These are phyloP conservation scores for Crucihimalaya himalaica DNA, from an alignment of 345 rosid genomes.

Conservation along the genomic window DNA sequence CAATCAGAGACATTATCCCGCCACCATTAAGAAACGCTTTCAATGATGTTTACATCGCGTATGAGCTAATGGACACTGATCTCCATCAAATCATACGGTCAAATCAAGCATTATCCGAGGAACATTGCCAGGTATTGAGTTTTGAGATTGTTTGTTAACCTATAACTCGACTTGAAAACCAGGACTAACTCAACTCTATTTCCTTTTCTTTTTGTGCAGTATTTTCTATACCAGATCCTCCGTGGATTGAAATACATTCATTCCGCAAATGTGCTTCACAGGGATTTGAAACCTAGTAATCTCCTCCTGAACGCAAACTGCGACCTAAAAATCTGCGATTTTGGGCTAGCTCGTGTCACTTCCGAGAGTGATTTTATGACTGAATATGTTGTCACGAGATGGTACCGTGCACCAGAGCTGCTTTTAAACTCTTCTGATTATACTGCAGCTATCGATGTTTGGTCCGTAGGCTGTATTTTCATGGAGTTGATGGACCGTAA, in stretches of 20 bases:
- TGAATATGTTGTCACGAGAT: slow-evolving; percentile 96
- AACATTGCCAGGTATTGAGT: slow-evolving; percentile 84
- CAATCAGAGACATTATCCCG: slow-evolving; percentile 96
- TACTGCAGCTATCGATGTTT: slow-evolving; percentile 96
- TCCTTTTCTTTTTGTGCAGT: slow-evolving; percentile 50
- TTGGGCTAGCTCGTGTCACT: slow-evolving; percentile 93
- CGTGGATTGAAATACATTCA: slow-evolving; percentile 98
- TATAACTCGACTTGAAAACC: neutral
- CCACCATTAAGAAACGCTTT: slow-evolving; percentile 82
- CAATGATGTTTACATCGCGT: slow-evolving; percentile 94
- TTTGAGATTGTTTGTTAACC: slow-evolving; percentile 20
- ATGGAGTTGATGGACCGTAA: slow-evolving; percentile 98
- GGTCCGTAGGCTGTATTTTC: slow-evolving; percentile 99
- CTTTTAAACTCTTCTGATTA: slow-evolving; percentile 89
- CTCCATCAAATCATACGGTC: slow-evolving; percentile 89
- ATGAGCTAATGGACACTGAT: slow-evolving; percentile 96
- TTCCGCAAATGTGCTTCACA: slow-evolving; percentile 95
- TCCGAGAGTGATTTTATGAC: slow-evolving; percentile 99
- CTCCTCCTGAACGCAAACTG: slow-evolving; percentile 96
- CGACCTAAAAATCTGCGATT: slow-evolving; percentile 95
- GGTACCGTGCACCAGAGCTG: slow-evolving; percentile 99
- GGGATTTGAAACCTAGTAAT: slow-evolving; percentile 97
- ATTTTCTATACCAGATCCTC: slow-evolving; percentile 94
- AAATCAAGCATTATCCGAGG: slow-evolving; percentile 83
- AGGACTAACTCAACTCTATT: neutral